phyloP scores from a whole-genome alignment of 2,329 filamentous ascomycete species.

The Shiraia bambusicola region DNA sequence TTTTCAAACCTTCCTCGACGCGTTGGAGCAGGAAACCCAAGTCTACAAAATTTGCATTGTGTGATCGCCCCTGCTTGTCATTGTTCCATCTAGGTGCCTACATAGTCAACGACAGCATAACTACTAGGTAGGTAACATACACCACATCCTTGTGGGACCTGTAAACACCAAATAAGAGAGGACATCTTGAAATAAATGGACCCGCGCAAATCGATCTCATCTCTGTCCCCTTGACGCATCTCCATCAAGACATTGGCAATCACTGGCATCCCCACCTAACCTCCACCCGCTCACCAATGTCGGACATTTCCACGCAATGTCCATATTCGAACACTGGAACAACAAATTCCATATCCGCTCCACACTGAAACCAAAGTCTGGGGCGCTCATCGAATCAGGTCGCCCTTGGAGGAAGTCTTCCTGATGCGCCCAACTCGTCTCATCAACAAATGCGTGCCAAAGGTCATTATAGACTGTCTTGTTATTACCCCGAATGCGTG shows the following conservation, averaged over 20 bases:
- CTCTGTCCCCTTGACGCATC: not conserved
- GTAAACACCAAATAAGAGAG: no score
- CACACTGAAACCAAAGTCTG: slow-evolving; percentile 31
- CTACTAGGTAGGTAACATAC: no score
- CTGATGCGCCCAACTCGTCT: slow-evolving; percentile 33
- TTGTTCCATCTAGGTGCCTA: no score
- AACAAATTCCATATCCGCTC: slow-evolving; percentile 35
- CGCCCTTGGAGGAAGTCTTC: slow-evolving; percentile 23
- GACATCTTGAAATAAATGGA: no score
- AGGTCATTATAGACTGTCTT: slow-evolving; percentile 41
- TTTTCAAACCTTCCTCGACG: slow-evolving; percentile 17
- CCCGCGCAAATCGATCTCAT: not conserved
- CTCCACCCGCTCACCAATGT: slow-evolving; percentile 27
- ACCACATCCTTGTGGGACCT: no score
- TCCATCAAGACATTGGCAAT: slow-evolving; percentile 35
- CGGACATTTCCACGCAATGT: slow-evolving; percentile 34
- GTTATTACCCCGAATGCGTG: slow-evolving; percentile 44
- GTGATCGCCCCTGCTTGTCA: no score
- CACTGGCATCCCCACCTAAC: slow-evolving; percentile 22
- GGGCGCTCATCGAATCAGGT: slow-evolving; percentile 27
- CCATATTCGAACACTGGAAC: slow-evolving; percentile 30
- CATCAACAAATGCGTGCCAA: slow-evolving; percentile 22
- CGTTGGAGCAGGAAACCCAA: no score
- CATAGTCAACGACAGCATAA: no score
- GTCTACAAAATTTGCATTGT: no score